Percentiles rank a stretch among this genome's conserved stretches.
These are phyloP conservation scores for Rhodotorula sp. DNA, from an alignment of 1,284 basidiomycete species.

Conservation along the genomic window DNA sequence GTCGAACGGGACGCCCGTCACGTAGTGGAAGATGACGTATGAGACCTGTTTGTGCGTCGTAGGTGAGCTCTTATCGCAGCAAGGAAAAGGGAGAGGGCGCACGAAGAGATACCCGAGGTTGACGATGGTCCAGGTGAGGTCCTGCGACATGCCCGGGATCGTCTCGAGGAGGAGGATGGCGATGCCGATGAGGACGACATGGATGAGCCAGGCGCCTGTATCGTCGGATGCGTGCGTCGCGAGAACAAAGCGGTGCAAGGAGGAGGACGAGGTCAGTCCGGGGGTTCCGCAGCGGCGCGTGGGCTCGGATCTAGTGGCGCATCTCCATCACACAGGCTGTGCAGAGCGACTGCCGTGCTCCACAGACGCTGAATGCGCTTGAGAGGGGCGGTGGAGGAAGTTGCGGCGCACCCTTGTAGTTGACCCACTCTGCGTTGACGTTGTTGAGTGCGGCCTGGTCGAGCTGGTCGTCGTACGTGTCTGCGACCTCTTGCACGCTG, in stretches of 20 bases:
- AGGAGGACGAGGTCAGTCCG: conserved; percentile 66
- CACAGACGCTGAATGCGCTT: neutral
- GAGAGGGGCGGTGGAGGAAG: conserved; percentile 55
- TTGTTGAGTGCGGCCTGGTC: conserved; percentile 59
- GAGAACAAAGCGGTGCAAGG: neutral
- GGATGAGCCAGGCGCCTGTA: conserved; percentile 94
- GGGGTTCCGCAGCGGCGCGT: neutral
- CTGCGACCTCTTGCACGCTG: conserved; percentile 52
- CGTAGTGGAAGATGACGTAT: conserved; percentile 98
- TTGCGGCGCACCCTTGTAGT: conserved; percentile 82
- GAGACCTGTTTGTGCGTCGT: conserved; percentile 64
- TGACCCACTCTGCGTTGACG: conserved; percentile 97
- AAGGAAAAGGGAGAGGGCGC: conserved; percentile 51
- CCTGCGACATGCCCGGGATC: conserved; percentile 88
- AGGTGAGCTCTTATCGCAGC: neutral
- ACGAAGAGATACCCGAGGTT: conserved; percentile 91
- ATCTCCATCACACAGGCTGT: neutral
- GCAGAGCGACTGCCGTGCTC: neutral
- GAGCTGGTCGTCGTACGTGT: conserved; percentile 54
- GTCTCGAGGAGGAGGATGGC: conserved; percentile 76
- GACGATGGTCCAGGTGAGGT: conserved; percentile 93
- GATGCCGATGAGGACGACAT: conserved; percentile 84
- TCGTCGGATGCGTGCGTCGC: neutral
- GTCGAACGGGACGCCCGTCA: conserved; percentile 95
- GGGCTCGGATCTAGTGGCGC: neutral